Evolutionary conservation across 495 filamentous ascomycete genomes (phyloP).

Genomic region (Apiosordaria backusii): DNA sequence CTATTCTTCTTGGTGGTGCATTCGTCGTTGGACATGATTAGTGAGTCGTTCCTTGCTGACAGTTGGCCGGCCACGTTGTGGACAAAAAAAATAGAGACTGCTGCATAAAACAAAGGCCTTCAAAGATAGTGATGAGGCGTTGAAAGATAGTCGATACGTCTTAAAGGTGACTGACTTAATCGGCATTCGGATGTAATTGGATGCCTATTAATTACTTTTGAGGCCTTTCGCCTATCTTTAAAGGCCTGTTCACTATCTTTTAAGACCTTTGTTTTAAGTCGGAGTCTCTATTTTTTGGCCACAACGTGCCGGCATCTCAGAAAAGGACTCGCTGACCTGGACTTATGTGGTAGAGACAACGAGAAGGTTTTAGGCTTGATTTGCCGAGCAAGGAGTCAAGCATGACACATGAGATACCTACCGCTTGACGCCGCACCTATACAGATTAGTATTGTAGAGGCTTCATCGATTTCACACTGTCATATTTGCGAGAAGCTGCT

Average conservation of each 20-base stretch:
- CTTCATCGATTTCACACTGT: not conserved
- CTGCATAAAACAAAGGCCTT: no score
- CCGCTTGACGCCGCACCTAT: not conserved
- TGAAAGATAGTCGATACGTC: not conserved
- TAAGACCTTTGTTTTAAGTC: no score
- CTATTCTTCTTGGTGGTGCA: constrained; percentile 62
- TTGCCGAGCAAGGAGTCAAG: no score
- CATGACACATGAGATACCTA: not conserved
- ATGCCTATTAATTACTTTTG: no score
- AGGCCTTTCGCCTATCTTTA: no score
- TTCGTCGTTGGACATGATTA: constrained; percentile 55
- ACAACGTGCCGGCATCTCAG: no score
- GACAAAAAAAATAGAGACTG: no score
- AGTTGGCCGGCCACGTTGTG: no score
- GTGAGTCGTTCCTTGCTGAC: not conserved
- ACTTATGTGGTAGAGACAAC: not conserved
- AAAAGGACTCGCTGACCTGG: not conserved
- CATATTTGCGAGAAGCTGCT: not conserved
- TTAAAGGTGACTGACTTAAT: no score
- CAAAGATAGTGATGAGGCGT: not conserved
- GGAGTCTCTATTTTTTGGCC: no score
- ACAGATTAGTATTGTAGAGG: not conserved
- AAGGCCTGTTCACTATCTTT: no score
- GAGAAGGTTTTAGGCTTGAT: no score
- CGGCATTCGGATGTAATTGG: not conserved